A percentile compares a stretch with the other conserved stretches of the same genome.
phyloP scores from a whole-genome alignment of 208 protist genomes.

The Wallacemonas sp. region DNA sequence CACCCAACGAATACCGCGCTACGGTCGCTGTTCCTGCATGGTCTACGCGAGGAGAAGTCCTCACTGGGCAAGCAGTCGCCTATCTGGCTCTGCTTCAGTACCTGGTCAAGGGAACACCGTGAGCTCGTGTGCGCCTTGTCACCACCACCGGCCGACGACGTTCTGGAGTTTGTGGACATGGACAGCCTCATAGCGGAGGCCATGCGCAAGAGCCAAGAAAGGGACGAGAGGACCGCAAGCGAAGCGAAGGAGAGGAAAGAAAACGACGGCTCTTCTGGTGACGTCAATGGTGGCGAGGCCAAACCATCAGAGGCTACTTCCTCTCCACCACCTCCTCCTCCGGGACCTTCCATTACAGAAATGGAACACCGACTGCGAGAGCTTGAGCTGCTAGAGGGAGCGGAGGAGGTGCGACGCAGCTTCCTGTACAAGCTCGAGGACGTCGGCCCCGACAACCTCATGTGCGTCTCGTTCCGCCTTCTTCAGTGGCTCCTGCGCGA shows the following conservation, averaged over 20 bases:
- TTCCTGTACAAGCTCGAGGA: constrained; percentile 81
- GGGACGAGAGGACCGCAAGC: background rate
- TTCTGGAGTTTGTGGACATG: background rate
- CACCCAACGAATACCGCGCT: constrained; percentile 31
- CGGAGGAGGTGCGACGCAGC: constrained; percentile 19
- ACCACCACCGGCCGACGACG: background rate
- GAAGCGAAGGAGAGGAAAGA: no score
- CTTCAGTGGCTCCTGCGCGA: constrained; percentile 55
- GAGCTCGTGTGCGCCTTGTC: background rate
- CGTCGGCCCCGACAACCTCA: constrained; percentile 77
- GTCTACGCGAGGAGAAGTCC: constrained; percentile 27
- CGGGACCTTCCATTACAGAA: background rate
- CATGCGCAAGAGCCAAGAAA: no score
- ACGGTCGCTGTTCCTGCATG: constrained; percentile 32
- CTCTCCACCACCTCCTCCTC: constrained; percentile 2
- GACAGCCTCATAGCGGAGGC: no score
- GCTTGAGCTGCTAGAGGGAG: background rate
- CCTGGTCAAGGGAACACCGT: constrained; percentile 24
- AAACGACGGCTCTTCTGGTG: no score
- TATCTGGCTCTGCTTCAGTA: constrained; percentile 49
- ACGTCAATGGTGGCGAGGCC: no score
- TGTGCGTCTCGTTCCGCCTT: constrained; percentile 69
- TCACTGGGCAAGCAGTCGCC: constrained; percentile 31
- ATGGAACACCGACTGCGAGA: background rate
- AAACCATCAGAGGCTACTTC: no score